phyloP scores from a whole-genome alignment of 352 stramenopile species.

The Phytophthora lateralis region DNA sequence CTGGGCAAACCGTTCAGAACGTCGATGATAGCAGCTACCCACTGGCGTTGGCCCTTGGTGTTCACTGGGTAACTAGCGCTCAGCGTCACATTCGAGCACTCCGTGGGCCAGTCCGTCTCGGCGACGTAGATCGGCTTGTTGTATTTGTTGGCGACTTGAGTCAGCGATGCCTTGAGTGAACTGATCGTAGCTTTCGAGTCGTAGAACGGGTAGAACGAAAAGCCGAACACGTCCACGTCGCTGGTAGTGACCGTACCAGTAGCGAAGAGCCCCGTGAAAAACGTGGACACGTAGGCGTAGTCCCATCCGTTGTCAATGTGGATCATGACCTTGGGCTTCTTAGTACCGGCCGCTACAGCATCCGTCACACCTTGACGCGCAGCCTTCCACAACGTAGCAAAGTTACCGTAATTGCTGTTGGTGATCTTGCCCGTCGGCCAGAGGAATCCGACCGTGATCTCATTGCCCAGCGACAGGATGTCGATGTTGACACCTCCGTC shows the following conservation, averaged over 20 bases:
- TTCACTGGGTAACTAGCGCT: constrained; percentile 33
- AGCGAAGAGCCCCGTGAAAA: constrained; percentile 37
- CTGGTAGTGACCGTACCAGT: constrained; percentile 30
- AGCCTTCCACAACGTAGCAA: constrained; percentile 38
- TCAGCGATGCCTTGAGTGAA: constrained; percentile 32
- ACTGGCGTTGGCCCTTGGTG: constrained; percentile 33
- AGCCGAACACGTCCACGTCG: constrained; percentile 39
- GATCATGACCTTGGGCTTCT: constrained; percentile 43
- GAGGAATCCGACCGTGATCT: constrained; percentile 41
- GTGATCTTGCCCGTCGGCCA: constrained; percentile 30
- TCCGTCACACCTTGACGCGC: constrained; percentile 35
- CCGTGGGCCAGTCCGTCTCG: constrained; percentile 38
- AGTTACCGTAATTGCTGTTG: constrained; percentile 27
- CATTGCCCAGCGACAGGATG: constrained; percentile 41
- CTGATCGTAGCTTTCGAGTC: constrained; percentile 34
- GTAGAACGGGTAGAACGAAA: constrained; percentile 49
- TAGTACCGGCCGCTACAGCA: constrained; percentile 28
- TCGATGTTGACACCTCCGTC: constrained; percentile 30
- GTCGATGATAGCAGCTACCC: constrained; percentile 30
- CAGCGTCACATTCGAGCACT: constrained; percentile 24
- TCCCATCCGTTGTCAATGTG: constrained; percentile 46
- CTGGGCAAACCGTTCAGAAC: constrained; percentile 26
- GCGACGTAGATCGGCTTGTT: constrained; percentile 37
- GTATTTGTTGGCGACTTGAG: constrained; percentile 33
- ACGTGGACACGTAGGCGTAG: constrained; percentile 32